Evolutionary conservation across 768 basidiomycete genomes (phyloP), one percentile per base, ranked within the genome.

Genomic region (Mrakia hoshinonis): DNA sequence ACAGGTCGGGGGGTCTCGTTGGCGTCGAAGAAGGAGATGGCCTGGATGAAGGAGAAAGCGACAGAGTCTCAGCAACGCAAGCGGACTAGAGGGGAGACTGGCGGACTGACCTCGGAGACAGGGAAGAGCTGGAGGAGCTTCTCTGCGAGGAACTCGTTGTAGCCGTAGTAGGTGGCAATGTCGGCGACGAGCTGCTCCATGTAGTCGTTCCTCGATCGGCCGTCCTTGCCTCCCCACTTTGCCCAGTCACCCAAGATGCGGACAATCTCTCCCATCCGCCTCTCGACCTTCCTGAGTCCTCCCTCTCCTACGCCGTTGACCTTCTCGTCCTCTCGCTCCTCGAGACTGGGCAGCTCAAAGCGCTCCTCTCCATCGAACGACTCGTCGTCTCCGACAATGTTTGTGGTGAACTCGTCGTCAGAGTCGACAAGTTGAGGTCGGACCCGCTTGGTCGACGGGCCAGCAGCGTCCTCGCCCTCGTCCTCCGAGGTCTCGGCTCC

Each of bases 11-110:
- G 86, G 6, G 92, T 85, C 78, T 99, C 96, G 78, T 97, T 97
- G 13, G 96, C 89, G 80, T 97, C 96, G 77, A 98, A 98, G 81
- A 98, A 99, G 77, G 95, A 94, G 70, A 98, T 89, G 0, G 95
- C 94, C 92, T 96, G n/a, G n/a, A 66, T 0, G 38, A 9, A 38
- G n/a, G 68, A 12, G 48, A 67, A 38, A 18, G n/a, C 31, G 22
- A 68, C 0, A 24, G 54, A 34, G 52, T 67, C 31, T 11, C 9
- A 4, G 52, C 34, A n/a, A 26, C 4, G 39, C 39, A 13, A 65
- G 39, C 9, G 34, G 18, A 31, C 15, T 4, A 26, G 43, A 29
- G 11, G 43, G 3, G 29, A 0, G 39, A 47, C 22, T 11, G 12
- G 31, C 51, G 39, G 4, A 75, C 84, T 70, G 74, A 91, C 94